Percentiles rank a stretch among this genome's conserved stretches.
Conservation (phyloP, 257 asterid species). For the Avicennia marina region DNA sequence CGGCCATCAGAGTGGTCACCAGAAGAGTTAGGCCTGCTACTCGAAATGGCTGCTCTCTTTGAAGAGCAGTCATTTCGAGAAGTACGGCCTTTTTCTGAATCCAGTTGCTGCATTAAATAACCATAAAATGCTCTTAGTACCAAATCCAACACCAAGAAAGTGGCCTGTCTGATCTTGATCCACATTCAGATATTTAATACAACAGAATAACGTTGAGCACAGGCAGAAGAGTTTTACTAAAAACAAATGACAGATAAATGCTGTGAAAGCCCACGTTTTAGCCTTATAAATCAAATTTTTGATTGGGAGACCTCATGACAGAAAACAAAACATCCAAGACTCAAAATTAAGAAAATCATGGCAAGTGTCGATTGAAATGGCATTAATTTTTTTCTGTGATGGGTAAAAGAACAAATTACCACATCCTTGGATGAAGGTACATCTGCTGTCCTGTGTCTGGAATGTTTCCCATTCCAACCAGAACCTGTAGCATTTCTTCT, state of each 20-base stretch:
- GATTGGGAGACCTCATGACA: too few species aligned
- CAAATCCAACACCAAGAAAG: not conserved
- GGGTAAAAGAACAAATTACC: conserved; percentile 39
- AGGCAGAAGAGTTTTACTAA: not conserved
- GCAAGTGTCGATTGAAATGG: not conserved
- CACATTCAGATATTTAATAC: not conserved
- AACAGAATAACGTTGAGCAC: not conserved
- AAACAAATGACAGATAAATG: not conserved
- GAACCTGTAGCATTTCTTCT: conserved; percentile 56
- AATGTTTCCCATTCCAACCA: conserved; percentile 68
- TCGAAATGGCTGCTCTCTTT: conserved; percentile 62
- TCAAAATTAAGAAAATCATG: not conserved
- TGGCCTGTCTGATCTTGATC: not conserved
- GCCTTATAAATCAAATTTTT: too few species aligned
- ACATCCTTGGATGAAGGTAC: conserved; percentile 86
- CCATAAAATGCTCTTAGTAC: conserved; percentile 2
- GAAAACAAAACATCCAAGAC: not conserved
- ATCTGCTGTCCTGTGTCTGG: conserved; percentile 59
- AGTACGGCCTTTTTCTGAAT: conserved; percentile 58
- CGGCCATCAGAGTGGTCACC: conserved; percentile 42
- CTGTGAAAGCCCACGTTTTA: too few species aligned
- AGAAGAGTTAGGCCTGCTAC: conserved; percentile 48
- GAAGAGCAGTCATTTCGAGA: conserved; percentile 68
- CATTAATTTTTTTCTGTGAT: not conserved
- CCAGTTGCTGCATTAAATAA: conserved; percentile 49